phyloP scores from a whole-genome alignment of 805 yeast genomes.

The Saccharomycopsis malanga region DNA sequence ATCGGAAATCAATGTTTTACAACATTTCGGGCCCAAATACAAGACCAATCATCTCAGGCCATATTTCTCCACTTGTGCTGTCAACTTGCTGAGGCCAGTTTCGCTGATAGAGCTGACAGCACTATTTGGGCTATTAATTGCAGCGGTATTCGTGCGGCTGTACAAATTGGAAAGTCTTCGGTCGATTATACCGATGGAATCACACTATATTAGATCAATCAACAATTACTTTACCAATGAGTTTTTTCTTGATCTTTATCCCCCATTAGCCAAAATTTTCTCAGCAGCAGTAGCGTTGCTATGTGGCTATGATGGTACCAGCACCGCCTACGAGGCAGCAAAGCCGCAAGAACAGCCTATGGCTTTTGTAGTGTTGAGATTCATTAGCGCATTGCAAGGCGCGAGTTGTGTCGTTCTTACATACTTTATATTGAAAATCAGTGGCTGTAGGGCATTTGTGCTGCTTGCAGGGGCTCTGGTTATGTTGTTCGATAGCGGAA shows the following conservation, averaged over 20 bases:
- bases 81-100: not conserved
- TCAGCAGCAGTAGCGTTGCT: constrained; percentile 47
- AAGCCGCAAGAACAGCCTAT: constrained; percentile 25
- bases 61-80: constrained; percentile 9
- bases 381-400: constrained; percentile 51
- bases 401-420: constrained; percentile 44
- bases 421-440: constrained; percentile 47
- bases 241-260: constrained; percentile 65
- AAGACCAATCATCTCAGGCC: constrained; percentile 10
- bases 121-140: not conserved
- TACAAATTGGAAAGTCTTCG: constrained; percentile 32
- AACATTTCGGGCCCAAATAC: constrained; percentile 3
- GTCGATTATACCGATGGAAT: constrained; percentile 44
- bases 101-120: not conserved
- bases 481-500: constrained; percentile 56
- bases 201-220: constrained; percentile 35
- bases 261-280: constrained; percentile 60
- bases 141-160: constrained; percentile 26
- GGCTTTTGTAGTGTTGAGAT: constrained; percentile 50
- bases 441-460: constrained; percentile 45
- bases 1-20: too few species aligned
- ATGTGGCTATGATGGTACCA: constrained; percentile 33
- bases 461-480: constrained; percentile 46
- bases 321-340: not conserved
- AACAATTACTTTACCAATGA: constrained; percentile 46